phyloP scores from a whole-genome alignment of 176 grass and related monocot genomes.

The Lolium multiflorum region DNA sequence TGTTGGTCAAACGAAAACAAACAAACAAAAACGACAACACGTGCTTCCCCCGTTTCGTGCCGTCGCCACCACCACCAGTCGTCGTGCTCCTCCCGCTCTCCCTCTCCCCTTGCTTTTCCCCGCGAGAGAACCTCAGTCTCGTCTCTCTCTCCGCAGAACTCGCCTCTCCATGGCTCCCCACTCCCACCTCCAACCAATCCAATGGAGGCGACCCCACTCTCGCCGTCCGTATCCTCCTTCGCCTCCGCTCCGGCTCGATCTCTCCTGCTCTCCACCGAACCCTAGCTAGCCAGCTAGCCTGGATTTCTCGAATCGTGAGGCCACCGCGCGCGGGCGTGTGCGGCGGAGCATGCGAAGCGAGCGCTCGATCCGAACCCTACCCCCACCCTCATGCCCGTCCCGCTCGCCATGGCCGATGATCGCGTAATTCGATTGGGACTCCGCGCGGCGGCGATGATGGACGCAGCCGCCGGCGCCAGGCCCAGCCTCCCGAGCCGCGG shows the following conservation, averaged over 20 bases:
- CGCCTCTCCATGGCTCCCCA: neutral
- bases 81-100: neutral
- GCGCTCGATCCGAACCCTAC: neutral
- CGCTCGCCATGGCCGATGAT: slow-evolving; percentile 32
- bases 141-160: neutral
- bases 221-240: neutral
- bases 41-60: neutral
- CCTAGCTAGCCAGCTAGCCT: neutral
- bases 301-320: neutral
- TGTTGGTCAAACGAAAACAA: no score
- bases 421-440: neutral
- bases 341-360: slow-evolving; percentile 6
- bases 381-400: neutral
- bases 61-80: neutral
- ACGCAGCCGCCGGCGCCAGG: slow-evolving; percentile 8
- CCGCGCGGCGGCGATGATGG: slow-evolving; percentile 33
- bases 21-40: neutral
- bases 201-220: neutral
- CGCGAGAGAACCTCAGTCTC: neutral
- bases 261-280: neutral
- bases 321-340: neutral
- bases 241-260: neutral
- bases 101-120: neutral
- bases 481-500: neutral
- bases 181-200: neutral